These are phyloP conservation scores for Trichoderma citrinoviride DNA, from an alignment of 2,329 filamentous ascomycete genomes.

Conservation along the genomic window DNA sequence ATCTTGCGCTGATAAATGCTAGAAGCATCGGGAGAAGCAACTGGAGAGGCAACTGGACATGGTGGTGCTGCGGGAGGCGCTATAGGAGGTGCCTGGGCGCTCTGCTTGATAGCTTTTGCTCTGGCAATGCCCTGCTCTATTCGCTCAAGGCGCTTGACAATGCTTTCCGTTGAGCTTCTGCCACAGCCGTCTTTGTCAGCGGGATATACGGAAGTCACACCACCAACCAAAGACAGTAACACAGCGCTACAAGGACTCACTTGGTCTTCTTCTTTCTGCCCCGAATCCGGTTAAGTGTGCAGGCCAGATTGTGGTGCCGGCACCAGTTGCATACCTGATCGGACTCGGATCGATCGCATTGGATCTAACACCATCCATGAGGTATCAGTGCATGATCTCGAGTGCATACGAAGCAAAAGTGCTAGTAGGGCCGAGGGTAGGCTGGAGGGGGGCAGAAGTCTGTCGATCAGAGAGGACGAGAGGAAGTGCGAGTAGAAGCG, in stretches of 20 bases:
- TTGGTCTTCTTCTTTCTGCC: constrained; percentile 25
- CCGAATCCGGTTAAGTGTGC: constrained; percentile 40
- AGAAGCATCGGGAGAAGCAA: background rate
- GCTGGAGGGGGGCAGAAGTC: background rate
- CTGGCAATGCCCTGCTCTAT: constrained; percentile 39
- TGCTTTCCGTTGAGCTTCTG: constrained; percentile 27
- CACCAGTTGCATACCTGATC: constrained; percentile 48
- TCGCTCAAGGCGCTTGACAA: constrained; percentile 40
- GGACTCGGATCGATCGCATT: constrained; percentile 45
- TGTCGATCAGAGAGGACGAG: background rate
- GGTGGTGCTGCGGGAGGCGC: background rate
- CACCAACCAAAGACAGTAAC: too few relatives aligned
- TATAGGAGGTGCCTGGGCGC: background rate
- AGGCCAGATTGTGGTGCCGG: constrained; percentile 45
- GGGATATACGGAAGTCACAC: background rate
- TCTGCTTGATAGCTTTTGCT: background rate
- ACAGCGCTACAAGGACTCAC: constrained; percentile 15
- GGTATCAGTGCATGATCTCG: constrained; percentile 15
- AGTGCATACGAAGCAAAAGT: background rate
- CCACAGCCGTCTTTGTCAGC: constrained; percentile 1
- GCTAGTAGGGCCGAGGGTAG: background rate
- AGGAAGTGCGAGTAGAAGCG: background rate
- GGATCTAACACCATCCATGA: constrained; percentile 39
- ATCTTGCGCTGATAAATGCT: background rate
- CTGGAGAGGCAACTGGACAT: constrained; percentile 10